phyloP scores from a whole-genome alignment of 805 yeast genomes.

The Spathaspora girioi region DNA sequence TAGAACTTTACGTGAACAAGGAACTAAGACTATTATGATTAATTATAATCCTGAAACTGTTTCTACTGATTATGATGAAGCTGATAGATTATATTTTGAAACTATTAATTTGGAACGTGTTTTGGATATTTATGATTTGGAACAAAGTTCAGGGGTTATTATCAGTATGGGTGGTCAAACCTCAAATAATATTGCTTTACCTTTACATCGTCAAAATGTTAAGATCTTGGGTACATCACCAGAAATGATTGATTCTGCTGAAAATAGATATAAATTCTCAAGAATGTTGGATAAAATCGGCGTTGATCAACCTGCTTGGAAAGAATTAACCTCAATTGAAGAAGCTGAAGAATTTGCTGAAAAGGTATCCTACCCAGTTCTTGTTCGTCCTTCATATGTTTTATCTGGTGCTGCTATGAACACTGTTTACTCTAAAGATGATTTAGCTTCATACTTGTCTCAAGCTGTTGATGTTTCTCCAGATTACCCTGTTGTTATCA shows the following conservation, averaged over 20 bases:
- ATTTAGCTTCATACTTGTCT: slow-evolving; percentile 77
- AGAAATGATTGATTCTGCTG: slow-evolving; percentile 97
- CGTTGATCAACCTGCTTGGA: slow-evolving; percentile 99
- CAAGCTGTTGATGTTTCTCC: slow-evolving; percentile 98
- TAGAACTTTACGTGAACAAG: slow-evolving; percentile 83
- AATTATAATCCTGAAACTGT: slow-evolving; percentile 99
- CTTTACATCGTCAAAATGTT: slow-evolving; percentile 89
- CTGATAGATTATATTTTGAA: slow-evolving; percentile 94
- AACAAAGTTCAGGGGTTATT: slow-evolving; percentile 85
- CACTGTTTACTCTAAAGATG: slow-evolving; percentile 87
- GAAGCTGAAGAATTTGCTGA: slow-evolving; percentile 94
- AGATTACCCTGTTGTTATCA: slow-evolving; percentile 95
- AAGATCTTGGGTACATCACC: slow-evolving; percentile 97
- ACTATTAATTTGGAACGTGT: slow-evolving; percentile 92
- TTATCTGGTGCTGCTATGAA: slow-evolving; percentile 99
- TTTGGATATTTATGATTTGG: slow-evolving; percentile 89
- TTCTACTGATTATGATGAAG: slow-evolving; percentile 98
- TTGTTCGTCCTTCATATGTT: slow-evolving; percentile 96
- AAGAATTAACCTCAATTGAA: slow-evolving; percentile 85
- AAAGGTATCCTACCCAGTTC: slow-evolving; percentile 86
- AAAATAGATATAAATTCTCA: slow-evolving; percentile 95
- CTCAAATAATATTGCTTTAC: slow-evolving; percentile 91
- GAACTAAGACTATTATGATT: slow-evolving; percentile 90
- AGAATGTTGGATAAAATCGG: slow-evolving; percentile 95
- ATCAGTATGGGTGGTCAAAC: slow-evolving; percentile 99